Conservation (phyloP, 108 stramenopile species). For the Nitzschia palea region DNA sequence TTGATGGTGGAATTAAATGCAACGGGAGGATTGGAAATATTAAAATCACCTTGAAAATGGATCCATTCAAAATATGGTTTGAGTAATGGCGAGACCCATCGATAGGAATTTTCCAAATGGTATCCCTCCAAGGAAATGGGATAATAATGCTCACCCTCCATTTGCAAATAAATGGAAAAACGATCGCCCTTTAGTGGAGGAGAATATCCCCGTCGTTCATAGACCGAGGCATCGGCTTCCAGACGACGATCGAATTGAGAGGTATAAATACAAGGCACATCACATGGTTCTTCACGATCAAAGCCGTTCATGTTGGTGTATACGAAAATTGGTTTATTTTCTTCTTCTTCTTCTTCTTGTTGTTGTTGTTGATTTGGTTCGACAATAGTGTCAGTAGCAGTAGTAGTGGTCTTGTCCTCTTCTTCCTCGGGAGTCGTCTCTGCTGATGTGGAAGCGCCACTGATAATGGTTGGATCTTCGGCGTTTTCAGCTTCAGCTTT, state of each 20-base stretch:
- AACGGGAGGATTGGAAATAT: constrained; percentile 42
- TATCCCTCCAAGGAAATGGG: constrained; percentile 6
- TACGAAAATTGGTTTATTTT: neutral
- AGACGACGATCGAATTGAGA: neutral
- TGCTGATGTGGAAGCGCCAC: too few species aligned
- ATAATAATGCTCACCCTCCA: constrained; percentile 39
- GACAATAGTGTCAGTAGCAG: too few species aligned
- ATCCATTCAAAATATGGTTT: constrained; percentile 57
- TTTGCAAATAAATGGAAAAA: constrained; percentile 32
- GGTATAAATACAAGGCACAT: constrained; percentile 13
- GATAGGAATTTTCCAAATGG: constrained; percentile 36
- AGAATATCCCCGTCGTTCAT: constrained; percentile 4
- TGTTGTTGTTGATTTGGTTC: too few species aligned
- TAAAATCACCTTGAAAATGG: constrained; percentile 21
- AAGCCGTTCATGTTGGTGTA: constrained; percentile 2
- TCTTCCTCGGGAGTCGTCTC: too few species aligned
- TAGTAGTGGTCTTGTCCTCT: too few species aligned
- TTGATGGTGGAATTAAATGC: constrained; percentile 32
- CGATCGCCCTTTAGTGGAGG: constrained; percentile 3
- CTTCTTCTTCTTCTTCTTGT: neutral
- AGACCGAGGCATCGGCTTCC: constrained; percentile 7
- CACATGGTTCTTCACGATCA: constrained; percentile 11
- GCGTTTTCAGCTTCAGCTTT: too few species aligned
- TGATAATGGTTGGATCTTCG: too few species aligned
- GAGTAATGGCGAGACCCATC: constrained; percentile 49